phyloP scores from a whole-genome alignment of 768 basidiomycete species.

The Mycena haematopus region DNA sequence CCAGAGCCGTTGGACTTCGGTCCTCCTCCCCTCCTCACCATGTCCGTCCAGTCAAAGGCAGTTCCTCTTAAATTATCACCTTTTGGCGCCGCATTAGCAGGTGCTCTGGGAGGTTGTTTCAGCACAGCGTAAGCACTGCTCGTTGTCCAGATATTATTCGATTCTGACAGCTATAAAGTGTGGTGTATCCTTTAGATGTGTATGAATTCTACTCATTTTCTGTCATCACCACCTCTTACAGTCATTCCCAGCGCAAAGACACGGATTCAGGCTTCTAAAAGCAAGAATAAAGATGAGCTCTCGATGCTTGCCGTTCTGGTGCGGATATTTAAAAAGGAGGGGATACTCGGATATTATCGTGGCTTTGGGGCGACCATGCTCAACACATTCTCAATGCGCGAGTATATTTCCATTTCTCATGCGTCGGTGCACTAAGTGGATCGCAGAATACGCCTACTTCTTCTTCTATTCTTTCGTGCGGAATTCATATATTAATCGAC shows the following conservation, averaged over 20 bases:
- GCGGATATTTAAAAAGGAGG: slow-evolving; percentile 80
- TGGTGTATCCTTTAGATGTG: slow-evolving; percentile 96
- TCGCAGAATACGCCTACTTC: slow-evolving; percentile 96
- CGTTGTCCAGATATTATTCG: slow-evolving; percentile 4
- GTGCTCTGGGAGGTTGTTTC: slow-evolving; percentile 93
- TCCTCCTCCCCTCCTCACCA: slow-evolving; percentile 30
- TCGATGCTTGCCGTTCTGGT: slow-evolving; percentile 71
- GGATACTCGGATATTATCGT: slow-evolving; percentile 81
- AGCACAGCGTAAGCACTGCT: slow-evolving; percentile 79
- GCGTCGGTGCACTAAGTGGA: background rate
- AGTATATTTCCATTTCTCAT: slow-evolving; percentile 41
- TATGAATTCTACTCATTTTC: slow-evolving; percentile 44
- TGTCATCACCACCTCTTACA: slow-evolving; percentile 18
- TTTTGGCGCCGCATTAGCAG: slow-evolving; percentile 88
- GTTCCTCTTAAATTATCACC: slow-evolving; percentile 77
- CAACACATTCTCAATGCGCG: slow-evolving; percentile 97
- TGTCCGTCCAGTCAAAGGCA: slow-evolving; percentile 58
- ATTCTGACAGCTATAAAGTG: slow-evolving; percentile 48
- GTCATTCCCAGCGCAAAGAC: slow-evolving; percentile 79
- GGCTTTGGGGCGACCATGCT: slow-evolving; percentile 98
- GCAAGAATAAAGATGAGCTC: slow-evolving; percentile 58
- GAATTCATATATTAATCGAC: slow-evolving; percentile 77
- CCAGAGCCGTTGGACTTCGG: slow-evolving; percentile 17
- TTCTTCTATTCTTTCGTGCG: slow-evolving; percentile 97
- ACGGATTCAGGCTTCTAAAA: slow-evolving; percentile 81